Evolutionary conservation across 176 grass and related monocot species (phyloP).

Genomic region (Metroxylon sagu): DNA sequence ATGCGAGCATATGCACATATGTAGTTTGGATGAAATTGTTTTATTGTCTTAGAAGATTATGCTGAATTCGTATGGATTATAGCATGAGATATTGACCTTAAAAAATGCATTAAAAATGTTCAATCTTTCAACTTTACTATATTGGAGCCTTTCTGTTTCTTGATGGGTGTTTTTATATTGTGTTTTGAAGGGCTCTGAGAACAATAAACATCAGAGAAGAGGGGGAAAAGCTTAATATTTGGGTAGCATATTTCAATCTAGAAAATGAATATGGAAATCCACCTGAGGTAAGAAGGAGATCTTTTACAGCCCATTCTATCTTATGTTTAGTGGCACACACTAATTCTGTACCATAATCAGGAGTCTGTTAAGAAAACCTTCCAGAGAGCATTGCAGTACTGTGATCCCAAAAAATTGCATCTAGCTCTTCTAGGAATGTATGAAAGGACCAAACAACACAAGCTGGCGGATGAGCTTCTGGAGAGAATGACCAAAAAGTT

Average conservation of each 20-base stretch:
- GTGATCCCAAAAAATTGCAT: conserved; percentile 81
- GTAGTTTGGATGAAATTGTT: no score
- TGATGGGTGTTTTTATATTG: neutral
- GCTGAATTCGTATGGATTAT: no score
- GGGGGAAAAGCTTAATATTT: conserved; percentile 86
- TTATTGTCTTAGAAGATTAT: no score
- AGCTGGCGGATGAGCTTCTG: conserved; percentile 65
- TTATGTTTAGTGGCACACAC: neutral
- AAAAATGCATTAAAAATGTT: no score
- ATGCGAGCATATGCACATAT: no score
- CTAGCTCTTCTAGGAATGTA: conserved; percentile 77
- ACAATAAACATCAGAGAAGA: conserved; percentile 84
- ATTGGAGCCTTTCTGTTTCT: no score
- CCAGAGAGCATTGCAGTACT: conserved; percentile 85
- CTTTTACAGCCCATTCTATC: neutral
- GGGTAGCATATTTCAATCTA: conserved; percentile 95
- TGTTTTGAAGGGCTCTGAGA: conserved; percentile 58
- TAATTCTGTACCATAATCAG: conserved; percentile 36
- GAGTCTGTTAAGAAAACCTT: conserved; percentile 86
- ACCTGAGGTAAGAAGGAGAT: conserved; percentile 51
- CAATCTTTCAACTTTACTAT: no score
- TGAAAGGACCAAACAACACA: conserved; percentile 68
- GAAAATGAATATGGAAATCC: conserved; percentile 92
- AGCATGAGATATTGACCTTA: no score
- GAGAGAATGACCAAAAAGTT: conserved; percentile 93